phyloP scores from a whole-genome alignment of 176 grass and related monocot genomes.

The Olyra latifolia region DNA sequence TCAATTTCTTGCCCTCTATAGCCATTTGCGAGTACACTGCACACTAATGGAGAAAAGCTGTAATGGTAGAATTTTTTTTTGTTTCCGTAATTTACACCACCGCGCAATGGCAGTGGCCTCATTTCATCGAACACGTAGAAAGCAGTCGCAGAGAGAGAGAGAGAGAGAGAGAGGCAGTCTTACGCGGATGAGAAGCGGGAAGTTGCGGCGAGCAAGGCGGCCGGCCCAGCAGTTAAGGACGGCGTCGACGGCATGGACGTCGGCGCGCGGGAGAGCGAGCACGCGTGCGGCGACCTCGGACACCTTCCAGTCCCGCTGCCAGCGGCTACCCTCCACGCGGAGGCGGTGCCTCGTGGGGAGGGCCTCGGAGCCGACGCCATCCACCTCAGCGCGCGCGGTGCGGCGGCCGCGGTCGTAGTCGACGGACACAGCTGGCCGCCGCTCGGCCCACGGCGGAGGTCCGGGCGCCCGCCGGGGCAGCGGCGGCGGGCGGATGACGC shows the following conservation, averaged over 20 bases:
- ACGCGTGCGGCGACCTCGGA: constrained; percentile 66
- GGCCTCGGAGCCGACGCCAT: constrained; percentile 52
- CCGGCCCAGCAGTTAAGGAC: constrained; percentile 87
- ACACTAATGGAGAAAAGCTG: neutral
- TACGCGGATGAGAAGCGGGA: constrained; percentile 82
- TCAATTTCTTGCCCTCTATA: neutral
- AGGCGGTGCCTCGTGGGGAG: constrained; percentile 65
- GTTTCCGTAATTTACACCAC: neutral
- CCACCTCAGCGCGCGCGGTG: constrained; percentile 49
- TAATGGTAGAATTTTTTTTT: constrained; percentile 1
- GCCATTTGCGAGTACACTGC: neutral
- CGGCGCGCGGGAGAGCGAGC: constrained; percentile 49
- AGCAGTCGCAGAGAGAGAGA: neutral
- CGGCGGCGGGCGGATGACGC: constrained; percentile 37
- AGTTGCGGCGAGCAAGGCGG: constrained; percentile 67
- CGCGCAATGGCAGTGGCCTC: neutral
- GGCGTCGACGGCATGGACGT: constrained; percentile 56
- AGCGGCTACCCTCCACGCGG: constrained; percentile 56
- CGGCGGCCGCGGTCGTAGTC: constrained; percentile 79
- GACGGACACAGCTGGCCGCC: constrained; percentile 54
- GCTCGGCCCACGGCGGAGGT: constrained; percentile 65
- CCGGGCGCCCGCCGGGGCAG: neutral
- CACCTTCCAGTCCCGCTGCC: constrained; percentile 81
- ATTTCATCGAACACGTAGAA: constrained; percentile 23
- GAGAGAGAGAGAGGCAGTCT: neutral